Base-by-base conservation (phyloP, 2,329 filamentous ascomycete species). In the Cladobotryum protrusum region DNA sequence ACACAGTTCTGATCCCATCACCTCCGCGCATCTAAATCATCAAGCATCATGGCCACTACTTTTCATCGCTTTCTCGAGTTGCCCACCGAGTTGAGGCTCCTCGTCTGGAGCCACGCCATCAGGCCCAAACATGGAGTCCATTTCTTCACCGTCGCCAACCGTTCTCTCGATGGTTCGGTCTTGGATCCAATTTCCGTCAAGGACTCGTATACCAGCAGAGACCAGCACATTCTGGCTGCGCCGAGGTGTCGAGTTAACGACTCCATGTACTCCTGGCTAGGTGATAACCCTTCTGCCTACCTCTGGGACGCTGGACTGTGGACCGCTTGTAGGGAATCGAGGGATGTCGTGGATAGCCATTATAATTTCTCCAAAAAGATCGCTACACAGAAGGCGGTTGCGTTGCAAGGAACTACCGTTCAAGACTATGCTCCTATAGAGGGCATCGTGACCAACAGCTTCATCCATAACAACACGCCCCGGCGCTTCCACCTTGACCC, bases 401-500 rank as follows among this genome's bases (percentile, higher is more conserved):
- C 20, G 7, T 7, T 24, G 4, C 3, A 29, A 29, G 24, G 11
- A 29, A 9, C 6, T 8, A 29, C 24, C 11, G 24, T 2, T 37
- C 35, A 5, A 9, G 35, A 6, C 35, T 5, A 45, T 13, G 4
- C 7, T 17, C 42, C 24, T 4, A 5, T n/a, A n/a, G 34, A 45
- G 19, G 17, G 24, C 9, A 19, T 29, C 43, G 41, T 29, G 19
- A 39, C 33, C 34, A 34, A 45, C 36, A 45, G n/a, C 36, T 45
- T 45, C 34, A 34, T 18, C 34, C 24, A 45, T 34, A 35, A 9
- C 7, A 14, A 14, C 5, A 35, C 19, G 24, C n/a, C 5, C n/a
- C 40, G 20, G 34, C 43, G 47, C 47, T 45, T 49, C 20, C 17
- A 33, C 13, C 33, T 49, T 20, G 20, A 49, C 14, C 8, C 24